A percentile compares a stretch with the other conserved stretches of the same genome.
phyloP scores from a whole-genome alignment of 78 protist genomes.

The Dictyostelium purpureum region DNA sequence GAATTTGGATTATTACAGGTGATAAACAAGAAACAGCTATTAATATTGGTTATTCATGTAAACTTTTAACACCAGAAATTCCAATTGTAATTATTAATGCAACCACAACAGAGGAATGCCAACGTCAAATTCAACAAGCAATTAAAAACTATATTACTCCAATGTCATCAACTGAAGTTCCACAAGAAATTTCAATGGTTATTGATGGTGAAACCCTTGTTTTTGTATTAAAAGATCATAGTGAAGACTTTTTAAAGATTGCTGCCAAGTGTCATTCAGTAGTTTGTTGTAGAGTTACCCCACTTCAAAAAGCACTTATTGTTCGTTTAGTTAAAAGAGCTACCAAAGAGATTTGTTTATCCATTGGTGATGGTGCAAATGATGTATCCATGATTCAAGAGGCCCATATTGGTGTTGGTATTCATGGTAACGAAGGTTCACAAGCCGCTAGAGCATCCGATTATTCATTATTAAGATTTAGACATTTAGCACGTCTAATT shows the following conservation, averaged over 20 bases:
- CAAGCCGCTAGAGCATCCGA: conserved; percentile 95
- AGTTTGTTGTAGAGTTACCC: conserved; percentile 93
- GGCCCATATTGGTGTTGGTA: conserved; percentile 94
- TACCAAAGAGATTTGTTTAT: conserved; percentile 52
- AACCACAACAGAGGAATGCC: conserved; percentile 16
- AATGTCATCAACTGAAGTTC: not conserved
- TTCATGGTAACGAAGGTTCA: conserved; percentile 93
- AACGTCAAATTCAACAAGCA: not conserved
- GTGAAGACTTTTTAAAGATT: conserved; percentile 70
- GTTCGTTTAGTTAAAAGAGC: conserved; percentile 80
- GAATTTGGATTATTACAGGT: conserved; percentile 92
- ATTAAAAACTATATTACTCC: not conserved
- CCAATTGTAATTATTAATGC: conserved; percentile 52
- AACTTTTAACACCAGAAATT: conserved; percentile 26
- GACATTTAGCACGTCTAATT: conserved; percentile 79
- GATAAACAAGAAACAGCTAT: conserved; percentile 94
- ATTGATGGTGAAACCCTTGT: conserved; percentile 67
- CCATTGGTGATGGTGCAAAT: conserved; percentile 94
- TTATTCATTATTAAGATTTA: conserved; percentile 87
- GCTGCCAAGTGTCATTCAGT: conserved; percentile 82
- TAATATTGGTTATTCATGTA: conserved; percentile 87
- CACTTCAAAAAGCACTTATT: conserved; percentile 92
- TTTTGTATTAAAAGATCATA: conserved; percentile 10
- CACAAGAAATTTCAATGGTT: conserved; percentile 34
- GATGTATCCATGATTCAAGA: conserved; percentile 79